Conservation (phyloP, 1,139 yeast species). For the Sugiyamaella sp. region DNA sequence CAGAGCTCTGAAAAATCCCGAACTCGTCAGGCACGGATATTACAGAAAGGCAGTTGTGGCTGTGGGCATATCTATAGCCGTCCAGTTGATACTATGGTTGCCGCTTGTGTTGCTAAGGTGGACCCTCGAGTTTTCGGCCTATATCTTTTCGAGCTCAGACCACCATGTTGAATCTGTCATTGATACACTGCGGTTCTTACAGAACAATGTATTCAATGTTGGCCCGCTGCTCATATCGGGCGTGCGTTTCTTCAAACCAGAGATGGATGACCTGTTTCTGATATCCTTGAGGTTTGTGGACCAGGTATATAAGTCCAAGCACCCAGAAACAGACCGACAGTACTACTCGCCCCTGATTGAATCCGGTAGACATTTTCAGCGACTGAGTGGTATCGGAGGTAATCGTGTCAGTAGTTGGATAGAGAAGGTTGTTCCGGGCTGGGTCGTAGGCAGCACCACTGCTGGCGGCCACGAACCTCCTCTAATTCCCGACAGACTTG, state of each 20-base stretch:
- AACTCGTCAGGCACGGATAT: slow-evolving; percentile 42
- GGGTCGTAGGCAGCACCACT: background rate
- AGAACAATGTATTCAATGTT: slow-evolving; percentile 47
- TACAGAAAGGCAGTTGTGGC: slow-evolving; percentile 45
- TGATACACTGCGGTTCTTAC: slow-evolving; percentile 42
- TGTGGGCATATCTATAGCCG: slow-evolving; percentile 43
- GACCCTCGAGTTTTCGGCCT: slow-evolving; percentile 30
- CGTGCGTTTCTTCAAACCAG: slow-evolving; percentile 46
- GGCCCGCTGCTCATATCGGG: slow-evolving; percentile 50
- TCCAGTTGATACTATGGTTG: slow-evolving; percentile 46
- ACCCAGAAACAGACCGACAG: slow-evolving; percentile 42
- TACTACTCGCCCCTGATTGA: slow-evolving; percentile 31
- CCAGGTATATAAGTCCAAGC: slow-evolving; percentile 42
- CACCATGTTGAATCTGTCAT: slow-evolving; percentile 30
- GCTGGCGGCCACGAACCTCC: background rate
- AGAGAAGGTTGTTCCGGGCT: slow-evolving; percentile 7
- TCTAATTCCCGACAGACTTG: background rate
- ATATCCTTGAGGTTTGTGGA: slow-evolving; percentile 50
- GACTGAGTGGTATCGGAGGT: slow-evolving; percentile 2
- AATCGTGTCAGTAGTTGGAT: slow-evolving; percentile 2
- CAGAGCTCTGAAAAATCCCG: slow-evolving; percentile 53
- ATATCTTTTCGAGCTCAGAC: slow-evolving; percentile 27
- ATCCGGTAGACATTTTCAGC: slow-evolving; percentile 17
- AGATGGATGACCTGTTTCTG: slow-evolving; percentile 47
- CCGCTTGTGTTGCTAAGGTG: slow-evolving; percentile 38